Evolutionary conservation across 2,329 filamentous ascomycete species (phyloP), one percentile per base, ranked within the genome.

Genomic region (Cercospora sp.): DNA sequence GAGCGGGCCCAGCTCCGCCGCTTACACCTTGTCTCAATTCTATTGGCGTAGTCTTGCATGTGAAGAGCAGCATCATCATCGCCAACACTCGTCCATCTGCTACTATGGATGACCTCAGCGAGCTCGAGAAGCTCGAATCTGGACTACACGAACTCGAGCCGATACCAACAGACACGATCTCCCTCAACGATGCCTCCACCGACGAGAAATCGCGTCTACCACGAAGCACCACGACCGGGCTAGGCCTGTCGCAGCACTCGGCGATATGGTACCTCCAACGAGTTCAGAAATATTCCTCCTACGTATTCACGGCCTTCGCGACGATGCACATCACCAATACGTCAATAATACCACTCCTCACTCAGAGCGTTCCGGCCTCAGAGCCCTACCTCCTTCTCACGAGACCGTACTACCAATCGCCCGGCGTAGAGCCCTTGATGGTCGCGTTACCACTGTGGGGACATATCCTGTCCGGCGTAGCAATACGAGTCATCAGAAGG

Each of bases 331-430:
- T 95, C 70, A 85, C 89, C 75, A 97, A 94, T 74, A 94, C 92
- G 37, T 92, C 92, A 7, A 79, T 97, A 53, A 90, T 96, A 71
- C 93, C 93, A 0, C 87, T 95, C 43, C 74, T 89, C 61, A 92
- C 91, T 49, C 87, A 85, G 66, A 92, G 91, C 57, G 87, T 95
- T 6, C 82, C 90, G 8, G 86, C 88, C 63, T 91, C 91, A 69
- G 94, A 97, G 78, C 89, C 89, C 61, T 97, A 93, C 80, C 89
- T 98, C 60, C 90, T 98, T 71, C 91, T 97, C 79, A 94, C 93
- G 30, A 89, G 94, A 69, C 94, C 96, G 60, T 89, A 95, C 79
- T 98, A 98, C 83, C 94, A 97, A 80, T 94, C 92, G 24, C 86
- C 90, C 1, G 82, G 92, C 16, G 85, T 91, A 62, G 94, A 97